Evolutionary conservation across 192 early-diverging fungal species (phyloP).

Genomic region (Coemansia sp.): DNA sequence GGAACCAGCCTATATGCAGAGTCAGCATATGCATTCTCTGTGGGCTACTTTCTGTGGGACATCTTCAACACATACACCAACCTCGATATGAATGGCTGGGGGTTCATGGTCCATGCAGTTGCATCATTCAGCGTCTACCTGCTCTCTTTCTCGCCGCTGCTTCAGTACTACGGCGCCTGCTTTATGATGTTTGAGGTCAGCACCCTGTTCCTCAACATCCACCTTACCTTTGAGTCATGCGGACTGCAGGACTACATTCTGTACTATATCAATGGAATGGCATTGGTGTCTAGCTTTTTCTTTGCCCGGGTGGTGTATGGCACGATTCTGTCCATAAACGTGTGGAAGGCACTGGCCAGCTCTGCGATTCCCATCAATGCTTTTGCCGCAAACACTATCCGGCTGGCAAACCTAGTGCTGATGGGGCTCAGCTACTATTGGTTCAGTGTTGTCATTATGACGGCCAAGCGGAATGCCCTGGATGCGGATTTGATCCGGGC

Average conservation of each 20-base stretch:
- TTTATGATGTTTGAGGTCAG: slow-evolving; percentile 91
- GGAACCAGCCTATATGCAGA: slow-evolving; percentile 69
- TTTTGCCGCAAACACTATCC: slow-evolving; percentile 14
- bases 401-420: slow-evolving; percentile 26
- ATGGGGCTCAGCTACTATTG: slow-evolving; percentile 51
- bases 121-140: slow-evolving; percentile 74
- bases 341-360: slow-evolving; percentile 36
- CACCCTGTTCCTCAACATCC: slow-evolving; percentile 86
- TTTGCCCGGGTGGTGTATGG: slow-evolving; percentile 75
- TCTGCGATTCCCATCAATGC: slow-evolving; percentile 30
- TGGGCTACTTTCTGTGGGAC: slow-evolving; percentile 95
- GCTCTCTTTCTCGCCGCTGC: slow-evolving; percentile 66
- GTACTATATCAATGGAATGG: slow-evolving; percentile 81
- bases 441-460: slow-evolving; percentile 43
- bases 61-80: slow-evolving; percentile 64
- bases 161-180: slow-evolving; percentile 83
- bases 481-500: slow-evolving; percentile 47
- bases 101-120: slow-evolving; percentile 80
- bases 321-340: slow-evolving; percentile 64
- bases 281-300: slow-evolving; percentile 80
- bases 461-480: slow-evolving; percentile 40
- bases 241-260: slow-evolving; percentile 69
- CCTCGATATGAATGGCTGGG: slow-evolving; percentile 68
- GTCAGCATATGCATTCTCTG: slow-evolving; percentile 71
- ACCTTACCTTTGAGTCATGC: slow-evolving; percentile 79